Conservation (phyloP, 2,329 filamentous ascomycete species). For the Hymenoscyphus fraxineus region DNA sequence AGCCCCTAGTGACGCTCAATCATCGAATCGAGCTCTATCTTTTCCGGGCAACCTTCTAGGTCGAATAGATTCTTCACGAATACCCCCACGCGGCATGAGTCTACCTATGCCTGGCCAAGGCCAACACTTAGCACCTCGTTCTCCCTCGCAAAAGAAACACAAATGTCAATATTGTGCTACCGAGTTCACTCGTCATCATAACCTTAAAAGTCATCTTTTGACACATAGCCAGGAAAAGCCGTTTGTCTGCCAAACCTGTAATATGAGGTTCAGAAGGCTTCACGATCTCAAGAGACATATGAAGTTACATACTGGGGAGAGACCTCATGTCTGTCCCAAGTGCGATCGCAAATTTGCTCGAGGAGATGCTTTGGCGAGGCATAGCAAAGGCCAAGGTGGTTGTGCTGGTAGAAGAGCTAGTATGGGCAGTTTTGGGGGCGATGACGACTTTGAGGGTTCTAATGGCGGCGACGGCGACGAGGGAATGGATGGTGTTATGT, state of each 20-base stretch:
- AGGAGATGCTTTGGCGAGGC: constrained; percentile 88
- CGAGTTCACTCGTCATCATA: constrained; percentile 95
- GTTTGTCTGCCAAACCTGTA: constrained; percentile 88
- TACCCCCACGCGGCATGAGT: constrained; percentile 49
- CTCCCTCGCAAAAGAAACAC: constrained; percentile 81
- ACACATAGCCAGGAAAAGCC: constrained; percentile 99
- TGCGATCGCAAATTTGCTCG: constrained; percentile 93
- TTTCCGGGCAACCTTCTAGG: constrained; percentile 33
- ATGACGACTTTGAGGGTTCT: constrained; percentile 65
- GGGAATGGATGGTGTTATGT: constrained; percentile 54
- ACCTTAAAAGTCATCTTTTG: constrained; percentile 93
- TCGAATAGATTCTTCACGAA: constrained; percentile 26
- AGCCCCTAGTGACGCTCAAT: constrained; percentile 26
- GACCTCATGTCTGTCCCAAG: constrained; percentile 90
- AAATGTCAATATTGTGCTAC: constrained; percentile 96
- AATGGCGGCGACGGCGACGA: constrained; percentile 52
- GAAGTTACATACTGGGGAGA: constrained; percentile 94
- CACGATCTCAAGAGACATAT: constrained; percentile 95
- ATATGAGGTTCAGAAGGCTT: constrained; percentile 84
- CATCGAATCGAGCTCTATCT: constrained; percentile 30
- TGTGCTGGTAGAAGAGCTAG: constrained; percentile 89
- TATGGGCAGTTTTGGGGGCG: constrained; percentile 74
- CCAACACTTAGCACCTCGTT: constrained; percentile 53
- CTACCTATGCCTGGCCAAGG: constrained; percentile 50
- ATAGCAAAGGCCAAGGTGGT: constrained; percentile 92